phyloP scores from a whole-genome alignment of 148 eudicot species.

The Spergularia bocconei region DNA sequence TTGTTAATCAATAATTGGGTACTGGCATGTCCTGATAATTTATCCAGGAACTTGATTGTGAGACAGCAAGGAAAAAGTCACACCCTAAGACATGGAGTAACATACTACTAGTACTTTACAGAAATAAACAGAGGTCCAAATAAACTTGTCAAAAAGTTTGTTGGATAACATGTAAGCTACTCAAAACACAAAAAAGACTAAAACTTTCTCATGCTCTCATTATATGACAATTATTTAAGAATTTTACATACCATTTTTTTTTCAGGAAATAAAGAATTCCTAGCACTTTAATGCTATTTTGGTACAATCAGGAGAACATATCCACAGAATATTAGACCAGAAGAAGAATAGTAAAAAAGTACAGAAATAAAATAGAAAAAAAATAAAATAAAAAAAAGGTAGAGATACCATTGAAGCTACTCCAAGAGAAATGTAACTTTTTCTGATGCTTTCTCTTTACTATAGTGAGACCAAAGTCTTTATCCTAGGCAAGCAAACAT shows the following conservation, averaged over 20 bases:
- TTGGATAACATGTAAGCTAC: conserved; percentile 34
- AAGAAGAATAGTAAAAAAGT: neutral
- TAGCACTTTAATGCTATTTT: conserved; percentile 12
- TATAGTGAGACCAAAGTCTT: conserved; percentile 32
- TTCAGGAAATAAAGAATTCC: neutral
- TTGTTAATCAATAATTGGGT: neutral
- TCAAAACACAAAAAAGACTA: conserved; percentile 22
- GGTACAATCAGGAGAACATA: conserved; percentile 15
- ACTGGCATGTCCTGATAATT: neutral
- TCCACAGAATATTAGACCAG: conserved; percentile 7
- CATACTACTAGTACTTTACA: neutral
- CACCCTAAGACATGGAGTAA: conserved; percentile 2
- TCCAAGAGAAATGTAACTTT: conserved; percentile 32
- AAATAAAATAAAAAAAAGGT: conserved; percentile 12
- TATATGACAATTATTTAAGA: conserved; percentile 13
- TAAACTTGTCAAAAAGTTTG: conserved; percentile 7
- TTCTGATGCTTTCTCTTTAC: conserved; percentile 38
- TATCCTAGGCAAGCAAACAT: conserved; percentile 37
- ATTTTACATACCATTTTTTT: no score
- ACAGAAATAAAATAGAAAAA: neutral
- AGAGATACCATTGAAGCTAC: conserved; percentile 41
- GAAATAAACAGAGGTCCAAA: neutral
- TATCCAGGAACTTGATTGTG: neutral
- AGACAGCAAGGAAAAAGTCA: conserved; percentile 12
- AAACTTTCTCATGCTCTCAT: conserved; percentile 29